A percentile compares a stretch with the other conserved stretches of the same genome.
Evolutionary conservation across 768 basidiomycete genomes (phyloP).

Genomic region (Hypholoma sublateritium): DNA sequence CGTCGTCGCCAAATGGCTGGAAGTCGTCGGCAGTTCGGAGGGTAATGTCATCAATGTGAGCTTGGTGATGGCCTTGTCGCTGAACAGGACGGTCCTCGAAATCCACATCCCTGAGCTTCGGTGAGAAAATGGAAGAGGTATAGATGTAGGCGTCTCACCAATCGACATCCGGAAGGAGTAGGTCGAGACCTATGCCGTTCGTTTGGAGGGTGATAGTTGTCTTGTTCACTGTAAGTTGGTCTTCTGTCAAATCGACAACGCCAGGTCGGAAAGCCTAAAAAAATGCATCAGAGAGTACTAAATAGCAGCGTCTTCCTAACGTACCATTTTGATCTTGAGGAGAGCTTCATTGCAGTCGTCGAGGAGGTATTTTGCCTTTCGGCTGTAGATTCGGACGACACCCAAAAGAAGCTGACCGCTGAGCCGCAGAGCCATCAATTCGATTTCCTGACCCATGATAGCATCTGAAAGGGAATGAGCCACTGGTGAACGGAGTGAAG

Average conservation of each 20-base stretch:
- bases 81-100: slow-evolving; percentile 69
- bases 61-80: slow-evolving; percentile 77
- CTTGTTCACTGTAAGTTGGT: slow-evolving; percentile 83
- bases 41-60: slow-evolving; percentile 85
- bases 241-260: slow-evolving; percentile 94
- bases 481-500: not conserved
- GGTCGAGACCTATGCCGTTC: slow-evolving; percentile 75
- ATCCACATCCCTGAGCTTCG: slow-evolving; percentile 66
- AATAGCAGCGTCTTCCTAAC: not conserved
- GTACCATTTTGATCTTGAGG: slow-evolving; percentile 91
- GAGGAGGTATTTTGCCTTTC: slow-evolving; percentile 95
- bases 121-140: slow-evolving; percentile 8
- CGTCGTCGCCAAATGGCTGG: slow-evolving; percentile 62
- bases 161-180: slow-evolving; percentile 76
- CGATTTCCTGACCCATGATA: slow-evolving; percentile 92
- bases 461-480: slow-evolving; percentile 51
- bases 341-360: slow-evolving; percentile 98
- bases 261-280: slow-evolving; percentile 90
- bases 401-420: slow-evolving; percentile 96
- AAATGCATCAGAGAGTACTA: slow-evolving; percentile 6
- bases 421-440: slow-evolving; percentile 92
- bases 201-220: slow-evolving; percentile 87
- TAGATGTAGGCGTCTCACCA: slow-evolving; percentile 47
- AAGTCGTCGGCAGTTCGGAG: slow-evolving; percentile 77
- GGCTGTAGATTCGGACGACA: slow-evolving; percentile 95